Evolutionary conservation across 2,329 filamentous ascomycete species (phyloP).

Genomic region (Fusarium camptoceras): DNA sequence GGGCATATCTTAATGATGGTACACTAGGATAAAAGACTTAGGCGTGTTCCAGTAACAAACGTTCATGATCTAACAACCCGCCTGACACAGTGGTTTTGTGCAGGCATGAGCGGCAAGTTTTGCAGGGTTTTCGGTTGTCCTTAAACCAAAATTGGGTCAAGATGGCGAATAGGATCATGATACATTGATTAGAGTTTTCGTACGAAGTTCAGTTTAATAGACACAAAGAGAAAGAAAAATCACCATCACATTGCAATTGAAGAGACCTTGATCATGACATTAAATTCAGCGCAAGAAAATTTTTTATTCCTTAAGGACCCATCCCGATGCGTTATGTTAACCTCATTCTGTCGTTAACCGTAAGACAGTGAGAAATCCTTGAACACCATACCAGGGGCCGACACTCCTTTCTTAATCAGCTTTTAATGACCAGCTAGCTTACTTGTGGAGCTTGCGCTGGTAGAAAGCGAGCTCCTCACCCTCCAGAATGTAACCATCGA

Average conservation of each 20-base stretch:
- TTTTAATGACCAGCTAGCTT: constrained; percentile 62
- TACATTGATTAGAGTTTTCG: constrained; percentile 11
- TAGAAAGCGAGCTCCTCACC: constrained; percentile 99
- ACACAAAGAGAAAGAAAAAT: constrained; percentile 1
- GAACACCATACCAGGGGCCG: constrained; percentile 53
- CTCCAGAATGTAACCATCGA: constrained; percentile 98
- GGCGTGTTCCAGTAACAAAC: constrained; percentile 29
- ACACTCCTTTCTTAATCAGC: constrained; percentile 39
- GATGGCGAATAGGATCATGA: constrained; percentile 12
- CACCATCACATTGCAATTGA: constrained; percentile 37
- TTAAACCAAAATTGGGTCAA: neutral
- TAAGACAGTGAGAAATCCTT: constrained; percentile 53
- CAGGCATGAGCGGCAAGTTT: constrained; percentile 17
- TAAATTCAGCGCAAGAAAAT: constrained; percentile 51
- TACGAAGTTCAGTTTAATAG: neutral
- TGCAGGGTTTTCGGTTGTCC: constrained; percentile 10
- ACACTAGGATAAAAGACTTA: constrained; percentile 21
- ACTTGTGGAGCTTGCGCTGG: constrained; percentile 99
- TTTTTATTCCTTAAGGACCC: constrained; percentile 55
- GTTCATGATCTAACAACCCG: constrained; percentile 26
- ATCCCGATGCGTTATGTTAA: constrained; percentile 53
- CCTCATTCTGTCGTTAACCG: constrained; percentile 53
- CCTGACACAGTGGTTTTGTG: constrained; percentile 8
- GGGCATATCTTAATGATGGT: constrained; percentile 41
- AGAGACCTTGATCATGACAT: constrained; percentile 47